Evolutionary conservation across 2,329 filamentous ascomycete genomes (phyloP).

Genomic region (Malbranchea cinnamomea): DNA sequence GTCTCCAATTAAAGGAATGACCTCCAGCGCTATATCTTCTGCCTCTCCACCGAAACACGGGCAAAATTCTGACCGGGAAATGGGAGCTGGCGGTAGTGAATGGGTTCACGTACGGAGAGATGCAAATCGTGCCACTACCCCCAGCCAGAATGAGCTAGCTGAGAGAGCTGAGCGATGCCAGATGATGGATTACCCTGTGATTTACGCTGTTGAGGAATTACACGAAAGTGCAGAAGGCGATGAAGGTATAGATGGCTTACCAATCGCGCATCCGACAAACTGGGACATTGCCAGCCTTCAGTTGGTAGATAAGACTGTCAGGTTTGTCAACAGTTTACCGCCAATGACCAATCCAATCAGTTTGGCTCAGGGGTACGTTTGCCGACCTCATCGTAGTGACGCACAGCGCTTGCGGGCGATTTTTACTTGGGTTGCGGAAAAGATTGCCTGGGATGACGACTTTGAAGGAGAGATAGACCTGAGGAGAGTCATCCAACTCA

Average conservation of each 20-base stretch:
- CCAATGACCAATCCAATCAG: conserved; percentile 67
- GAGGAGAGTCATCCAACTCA: conserved; percentile 66
- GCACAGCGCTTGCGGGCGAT: conserved; percentile 86
- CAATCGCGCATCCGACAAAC: conserved; percentile 68
- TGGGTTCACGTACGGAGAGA: conserved; percentile 98
- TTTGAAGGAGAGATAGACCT: conserved; percentile 64
- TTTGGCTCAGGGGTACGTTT: conserved; percentile 81
- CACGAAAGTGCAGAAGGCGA: conserved; percentile 77
- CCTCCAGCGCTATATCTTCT: conserved; percentile 32
- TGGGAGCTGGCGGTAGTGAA: conserved; percentile 52
- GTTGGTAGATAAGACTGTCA: conserved; percentile 88
- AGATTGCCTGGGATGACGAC: conserved; percentile 88
- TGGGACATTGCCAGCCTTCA: conserved; percentile 66
- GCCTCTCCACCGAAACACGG: conserved; percentile 19
- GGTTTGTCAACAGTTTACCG: conserved; percentile 74
- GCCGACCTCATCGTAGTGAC: conserved; percentile 84
- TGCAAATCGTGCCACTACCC: conserved; percentile 85
- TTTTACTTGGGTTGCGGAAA: conserved; percentile 95
- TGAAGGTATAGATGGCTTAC: conserved; percentile 70
- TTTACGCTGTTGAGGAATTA: conserved; percentile 81
- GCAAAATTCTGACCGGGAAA: conserved; percentile 48
- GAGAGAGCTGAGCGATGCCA: conserved; percentile 82
- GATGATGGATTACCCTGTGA: conserved; percentile 80
- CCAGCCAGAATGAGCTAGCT: conserved; percentile 72
- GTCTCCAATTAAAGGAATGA: conserved; percentile 34